These are phyloP conservation scores for Clonostachys chloroleuca DNA, from an alignment of 2,329 filamentous ascomycete species.

Conservation along the genomic window DNA sequence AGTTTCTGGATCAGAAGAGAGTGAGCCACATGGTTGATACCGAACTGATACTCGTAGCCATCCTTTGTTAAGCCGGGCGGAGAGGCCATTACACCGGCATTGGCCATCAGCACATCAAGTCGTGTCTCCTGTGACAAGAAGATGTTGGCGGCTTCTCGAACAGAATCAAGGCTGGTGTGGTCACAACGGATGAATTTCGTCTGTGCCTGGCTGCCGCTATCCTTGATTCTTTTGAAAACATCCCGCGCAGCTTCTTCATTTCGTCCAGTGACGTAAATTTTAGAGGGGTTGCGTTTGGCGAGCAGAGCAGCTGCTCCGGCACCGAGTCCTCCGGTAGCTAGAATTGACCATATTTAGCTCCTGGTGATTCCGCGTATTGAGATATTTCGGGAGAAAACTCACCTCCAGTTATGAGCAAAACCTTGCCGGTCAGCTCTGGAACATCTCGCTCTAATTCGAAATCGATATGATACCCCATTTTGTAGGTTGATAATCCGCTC, in stretches of 20 bases:
- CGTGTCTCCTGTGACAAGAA: constrained; percentile 6
- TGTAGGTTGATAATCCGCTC: too few relatives aligned
- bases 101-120: constrained; percentile 10
- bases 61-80: constrained; percentile 7
- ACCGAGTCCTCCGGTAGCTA: neutral
- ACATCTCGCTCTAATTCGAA: neutral
- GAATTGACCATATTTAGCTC: too few relatives aligned
- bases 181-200: constrained; percentile 18
- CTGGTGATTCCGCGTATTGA: too few relatives aligned
- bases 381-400: too few relatives aligned
- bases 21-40: constrained; percentile 46
- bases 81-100: constrained; percentile 14
- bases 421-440: neutral
- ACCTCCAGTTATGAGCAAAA: constrained; percentile 2
- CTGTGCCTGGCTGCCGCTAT: too few relatives aligned
- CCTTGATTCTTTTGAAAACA: neutral
- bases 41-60: constrained; percentile 35
- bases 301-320: neutral
- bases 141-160: constrained; percentile 10
- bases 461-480: too few relatives aligned
- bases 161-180: constrained; percentile 37
- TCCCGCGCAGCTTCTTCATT: neutral
- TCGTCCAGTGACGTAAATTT: neutral
- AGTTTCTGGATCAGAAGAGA: constrained; percentile 48
- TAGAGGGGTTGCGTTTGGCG: neutral